phyloP scores from a whole-genome alignment of 2,329 filamentous ascomycete genomes.

The Ceratocystis alfenasii region DNA sequence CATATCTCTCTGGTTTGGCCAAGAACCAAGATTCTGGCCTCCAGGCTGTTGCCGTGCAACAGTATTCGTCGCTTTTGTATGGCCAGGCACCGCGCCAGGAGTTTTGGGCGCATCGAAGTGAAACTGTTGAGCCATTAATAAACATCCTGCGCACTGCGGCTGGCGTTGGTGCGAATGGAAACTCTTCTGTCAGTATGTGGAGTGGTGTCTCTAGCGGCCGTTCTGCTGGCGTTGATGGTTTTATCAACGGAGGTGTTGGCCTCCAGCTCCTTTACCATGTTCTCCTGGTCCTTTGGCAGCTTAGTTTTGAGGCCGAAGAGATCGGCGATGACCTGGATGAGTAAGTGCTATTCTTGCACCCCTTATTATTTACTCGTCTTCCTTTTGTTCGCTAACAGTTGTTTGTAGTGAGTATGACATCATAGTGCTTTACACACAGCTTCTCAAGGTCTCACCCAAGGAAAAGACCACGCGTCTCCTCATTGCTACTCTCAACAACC shows the following conservation, averaged over 20 bases:
- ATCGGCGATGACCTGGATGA: constrained; percentile 69
- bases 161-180: constrained; percentile 54
- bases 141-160: constrained; percentile 72
- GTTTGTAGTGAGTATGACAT: constrained; percentile 73
- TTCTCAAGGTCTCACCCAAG: constrained; percentile 85
- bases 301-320: constrained; percentile 79
- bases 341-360: constrained; percentile 38
- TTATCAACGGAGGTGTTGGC: constrained; percentile 68
- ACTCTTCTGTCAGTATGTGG: constrained; percentile 49
- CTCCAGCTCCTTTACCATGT: constrained; percentile 91
- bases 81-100: constrained; percentile 60
- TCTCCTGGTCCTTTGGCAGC: constrained; percentile 85
- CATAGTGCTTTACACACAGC: constrained; percentile 79
- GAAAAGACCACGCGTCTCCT: constrained; percentile 93
- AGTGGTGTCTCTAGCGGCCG: constrained; percentile 42
- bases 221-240: constrained; percentile 50
- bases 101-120: constrained; percentile 83
- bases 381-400: neutral
- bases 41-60: constrained; percentile 89
- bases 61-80: constrained; percentile 75
- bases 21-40: constrained; percentile 78
- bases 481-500: constrained; percentile 77
- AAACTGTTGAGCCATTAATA: constrained; percentile 72
- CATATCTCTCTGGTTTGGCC: constrained; percentile 71
- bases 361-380: neutral